Percentiles rank a stretch among this genome's conserved stretches.
Conservation (phyloP, 495 filamentous ascomycete genomes). For the Aspergillus leporis region DNA sequence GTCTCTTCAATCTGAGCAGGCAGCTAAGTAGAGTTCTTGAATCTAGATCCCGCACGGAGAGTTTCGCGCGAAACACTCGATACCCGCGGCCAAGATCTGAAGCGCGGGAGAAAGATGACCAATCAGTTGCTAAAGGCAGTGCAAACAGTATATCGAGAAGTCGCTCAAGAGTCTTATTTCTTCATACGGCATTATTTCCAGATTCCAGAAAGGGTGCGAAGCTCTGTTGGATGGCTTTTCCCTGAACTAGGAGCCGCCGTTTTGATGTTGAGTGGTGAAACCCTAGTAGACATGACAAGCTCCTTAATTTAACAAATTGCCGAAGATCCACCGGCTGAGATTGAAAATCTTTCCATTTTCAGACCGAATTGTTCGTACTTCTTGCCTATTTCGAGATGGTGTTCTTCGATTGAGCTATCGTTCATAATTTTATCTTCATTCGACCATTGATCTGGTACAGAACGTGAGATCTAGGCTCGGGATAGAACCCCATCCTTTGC, state of each 20-base stretch:
- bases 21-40: too few relatives aligned
- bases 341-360: neutral
- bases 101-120: neutral
- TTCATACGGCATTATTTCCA: neutral
- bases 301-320: neutral
- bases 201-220: neutral
- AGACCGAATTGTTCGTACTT: neutral
- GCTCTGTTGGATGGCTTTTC: neutral
- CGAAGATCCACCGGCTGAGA: neutral
- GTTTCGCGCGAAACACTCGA: too few relatives aligned
- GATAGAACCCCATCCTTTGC: too few relatives aligned
- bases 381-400: neutral
- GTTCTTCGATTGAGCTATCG: too few relatives aligned
- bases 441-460: too few relatives aligned
- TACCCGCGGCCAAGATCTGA: neutral
- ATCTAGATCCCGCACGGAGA: too few relatives aligned
- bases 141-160: neutral
- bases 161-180: neutral
- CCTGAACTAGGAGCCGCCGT: neutral
- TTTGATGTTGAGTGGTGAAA: neutral
- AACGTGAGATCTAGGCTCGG: too few relatives aligned
- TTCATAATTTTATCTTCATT: too few relatives aligned
- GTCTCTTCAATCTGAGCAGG: neutral
- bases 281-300: neutral
- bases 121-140: neutral